phyloP scores from a whole-genome alignment of 805 yeast species.

The Candida broadrunensis region DNA sequence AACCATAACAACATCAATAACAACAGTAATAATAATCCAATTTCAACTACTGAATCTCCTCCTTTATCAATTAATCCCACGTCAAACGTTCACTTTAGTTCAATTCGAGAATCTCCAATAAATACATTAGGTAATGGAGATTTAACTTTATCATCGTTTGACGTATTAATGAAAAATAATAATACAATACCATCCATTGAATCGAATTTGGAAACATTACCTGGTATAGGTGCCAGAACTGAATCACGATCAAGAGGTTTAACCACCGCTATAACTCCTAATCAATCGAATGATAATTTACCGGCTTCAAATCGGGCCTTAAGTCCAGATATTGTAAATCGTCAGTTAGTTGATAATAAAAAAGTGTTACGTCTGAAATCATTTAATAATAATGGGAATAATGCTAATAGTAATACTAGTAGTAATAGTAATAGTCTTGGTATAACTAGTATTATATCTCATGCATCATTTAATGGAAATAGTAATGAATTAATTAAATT shows the following conservation, averaged over 20 bases:
- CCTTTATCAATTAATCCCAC: background rate
- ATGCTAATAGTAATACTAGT: background rate
- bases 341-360: slow-evolving; percentile 5
- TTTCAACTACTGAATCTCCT: background rate
- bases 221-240: slow-evolving; percentile 1
- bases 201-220: background rate
- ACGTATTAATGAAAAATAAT: background rate
- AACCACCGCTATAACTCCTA: slow-evolving; percentile 10
- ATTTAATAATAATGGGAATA: slow-evolving; percentile 3
- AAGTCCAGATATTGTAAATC: slow-evolving; percentile 17
- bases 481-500: background rate
- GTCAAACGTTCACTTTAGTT: slow-evolving; percentile 39
- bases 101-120: slow-evolving; percentile 45
- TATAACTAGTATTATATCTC: background rate
- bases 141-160: slow-evolving; percentile 22
- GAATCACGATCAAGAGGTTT: slow-evolving; percentile 6
- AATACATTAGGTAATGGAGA: slow-evolving; percentile 50
- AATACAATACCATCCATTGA: slow-evolving; percentile 1
- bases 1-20: no score
- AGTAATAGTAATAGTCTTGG: background rate
- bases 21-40: background rate
- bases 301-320: slow-evolving; percentile 5
- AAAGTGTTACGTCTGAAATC: background rate
- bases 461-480: background rate
- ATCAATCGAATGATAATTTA: slow-evolving; percentile 16